These are phyloP conservation scores for Argentina anserina DNA, from an alignment of 306 rosid species.

Conservation along the genomic window DNA sequence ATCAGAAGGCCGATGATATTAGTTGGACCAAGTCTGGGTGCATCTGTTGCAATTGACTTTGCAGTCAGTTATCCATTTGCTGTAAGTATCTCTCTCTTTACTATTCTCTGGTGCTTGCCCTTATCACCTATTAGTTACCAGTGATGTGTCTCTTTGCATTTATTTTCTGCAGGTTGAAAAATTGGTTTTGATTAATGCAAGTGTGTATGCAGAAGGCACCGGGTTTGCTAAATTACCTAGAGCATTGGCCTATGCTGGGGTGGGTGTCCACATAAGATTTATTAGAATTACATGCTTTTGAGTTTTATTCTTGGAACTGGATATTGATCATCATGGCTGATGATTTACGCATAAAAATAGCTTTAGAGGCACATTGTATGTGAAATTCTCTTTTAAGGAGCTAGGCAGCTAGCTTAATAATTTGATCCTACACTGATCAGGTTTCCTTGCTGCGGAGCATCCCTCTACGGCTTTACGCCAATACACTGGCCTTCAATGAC, in stretches of 20 bases:
- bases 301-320: not conserved
- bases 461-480: conserved; percentile 49
- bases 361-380: not conserved
- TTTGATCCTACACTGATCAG: conserved; percentile 21
- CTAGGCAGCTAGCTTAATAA: conserved; percentile 3
- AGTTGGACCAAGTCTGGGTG: conserved; percentile 98
- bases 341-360: not conserved
- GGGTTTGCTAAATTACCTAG: conserved; percentile 34
- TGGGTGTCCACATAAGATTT: conserved; percentile 18
- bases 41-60: conserved; percentile 93
- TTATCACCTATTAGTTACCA: not conserved
- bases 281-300: not conserved
- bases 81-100: conserved; percentile 40
- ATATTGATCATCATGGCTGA: not conserved
- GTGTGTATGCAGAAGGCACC: conserved; percentile 38
- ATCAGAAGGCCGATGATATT: conserved; percentile 78
- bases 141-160: not conserved
- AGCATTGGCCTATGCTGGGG: conserved; percentile 39
- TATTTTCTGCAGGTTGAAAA: conserved; percentile 36
- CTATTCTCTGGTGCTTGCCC: not conserved
- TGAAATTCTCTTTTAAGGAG: not conserved
- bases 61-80: conserved; percentile 79
- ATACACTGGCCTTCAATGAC: conserved; percentile 35
- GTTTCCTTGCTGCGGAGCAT: conserved; percentile 44
- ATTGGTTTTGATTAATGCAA: conserved; percentile 47